phyloP scores from a whole-genome alignment of 371 early-diverging fungal genomes.

The Blakeslea trispora region DNA sequence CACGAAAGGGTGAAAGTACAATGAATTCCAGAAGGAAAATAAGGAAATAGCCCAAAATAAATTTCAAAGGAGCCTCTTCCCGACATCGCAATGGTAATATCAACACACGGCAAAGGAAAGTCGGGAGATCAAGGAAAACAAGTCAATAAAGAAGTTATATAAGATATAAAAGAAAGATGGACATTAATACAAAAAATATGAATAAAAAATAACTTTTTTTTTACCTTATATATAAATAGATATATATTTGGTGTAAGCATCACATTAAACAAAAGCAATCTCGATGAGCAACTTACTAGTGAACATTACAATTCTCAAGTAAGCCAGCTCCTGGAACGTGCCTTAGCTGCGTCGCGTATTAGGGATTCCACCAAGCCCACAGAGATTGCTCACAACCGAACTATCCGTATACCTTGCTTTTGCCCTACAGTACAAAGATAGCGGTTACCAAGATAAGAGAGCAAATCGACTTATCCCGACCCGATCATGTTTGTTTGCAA shows the following conservation, averaged over 20 bases:
- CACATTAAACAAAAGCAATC: not conserved
- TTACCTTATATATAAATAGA: not conserved
- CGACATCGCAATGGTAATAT: slow-evolving; percentile 10
- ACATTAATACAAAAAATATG: slow-evolving; percentile 2
- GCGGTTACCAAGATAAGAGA: slow-evolving; percentile 14
- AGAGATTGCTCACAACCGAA: slow-evolving; percentile 19
- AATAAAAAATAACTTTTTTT: not conserved
- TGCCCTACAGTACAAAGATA: slow-evolving; percentile 14
- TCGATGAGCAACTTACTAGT: slow-evolving; percentile 1
- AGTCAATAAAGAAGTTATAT: slow-evolving; percentile 1
- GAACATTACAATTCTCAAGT: not conserved
- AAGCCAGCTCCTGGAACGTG: not conserved
- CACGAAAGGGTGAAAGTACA: slow-evolving; percentile 13
- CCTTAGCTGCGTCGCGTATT: slow-evolving; percentile 13
- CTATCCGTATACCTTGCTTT: slow-evolving; percentile 16
- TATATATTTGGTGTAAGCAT: too few species aligned
- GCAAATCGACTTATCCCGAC: slow-evolving; percentile 10
- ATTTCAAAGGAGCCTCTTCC: slow-evolving; percentile 10
- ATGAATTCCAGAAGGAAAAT: slow-evolving; percentile 3
- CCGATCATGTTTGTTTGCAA: slow-evolving; percentile 12
- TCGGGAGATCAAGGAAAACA: slow-evolving; percentile 6
- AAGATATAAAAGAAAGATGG: slow-evolving; percentile 12
- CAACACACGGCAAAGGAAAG: slow-evolving; percentile 1
- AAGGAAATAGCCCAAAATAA: slow-evolving; percentile 7
- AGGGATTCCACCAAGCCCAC: slow-evolving; percentile 16